phyloP scores from a whole-genome alignment of 371 early-diverging fungal genomes.

The Mortierella sp. region DNA sequence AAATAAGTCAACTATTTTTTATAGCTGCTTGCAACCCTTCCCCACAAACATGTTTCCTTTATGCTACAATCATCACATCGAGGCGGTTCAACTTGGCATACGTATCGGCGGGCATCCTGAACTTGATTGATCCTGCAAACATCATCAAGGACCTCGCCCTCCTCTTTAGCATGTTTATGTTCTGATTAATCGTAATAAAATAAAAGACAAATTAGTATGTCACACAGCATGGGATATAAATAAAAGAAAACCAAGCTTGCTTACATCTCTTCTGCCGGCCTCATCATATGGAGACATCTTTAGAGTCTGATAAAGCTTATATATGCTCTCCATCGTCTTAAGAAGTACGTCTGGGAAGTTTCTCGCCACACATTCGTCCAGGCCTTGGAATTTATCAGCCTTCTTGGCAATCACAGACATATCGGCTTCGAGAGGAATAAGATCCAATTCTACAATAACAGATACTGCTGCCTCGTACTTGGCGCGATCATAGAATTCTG shows the following conservation, averaged over 20 bases:
- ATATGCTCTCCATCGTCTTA: constrained; percentile 77
- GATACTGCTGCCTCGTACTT: constrained; percentile 66
- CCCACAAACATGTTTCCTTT: constrained; percentile 2
- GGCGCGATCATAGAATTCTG: constrained; percentile 62
- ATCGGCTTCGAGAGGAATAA: constrained; percentile 76
- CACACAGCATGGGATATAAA: not conserved
- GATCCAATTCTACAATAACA: constrained; percentile 60
- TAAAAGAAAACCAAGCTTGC: constrained; percentile 27
- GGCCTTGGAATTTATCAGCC: constrained; percentile 70
- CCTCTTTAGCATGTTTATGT: constrained; percentile 58
- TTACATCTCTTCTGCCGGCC: constrained; percentile 57
- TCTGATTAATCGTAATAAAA: constrained; percentile 8
- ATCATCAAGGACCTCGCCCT: constrained; percentile 72
- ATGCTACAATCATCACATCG: constrained; percentile 75
- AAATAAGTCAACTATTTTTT: no score
- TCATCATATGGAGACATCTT: constrained; percentile 63
- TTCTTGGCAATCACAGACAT: constrained; percentile 67
- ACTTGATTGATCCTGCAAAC: constrained; percentile 87
- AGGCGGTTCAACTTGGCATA: constrained; percentile 82
- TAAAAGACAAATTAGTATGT: not conserved
- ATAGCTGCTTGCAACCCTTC: not conserved
- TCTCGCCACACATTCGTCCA: constrained; percentile 79
- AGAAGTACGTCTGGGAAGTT: constrained; percentile 84
- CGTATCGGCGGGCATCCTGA: constrained; percentile 85
- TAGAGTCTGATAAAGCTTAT: constrained; percentile 64